Percentiles rank a stretch among this genome's conserved stretches.
phyloP scores from a whole-genome alignment of 495 filamentous ascomycete species.

The Penicillium arizonense region DNA sequence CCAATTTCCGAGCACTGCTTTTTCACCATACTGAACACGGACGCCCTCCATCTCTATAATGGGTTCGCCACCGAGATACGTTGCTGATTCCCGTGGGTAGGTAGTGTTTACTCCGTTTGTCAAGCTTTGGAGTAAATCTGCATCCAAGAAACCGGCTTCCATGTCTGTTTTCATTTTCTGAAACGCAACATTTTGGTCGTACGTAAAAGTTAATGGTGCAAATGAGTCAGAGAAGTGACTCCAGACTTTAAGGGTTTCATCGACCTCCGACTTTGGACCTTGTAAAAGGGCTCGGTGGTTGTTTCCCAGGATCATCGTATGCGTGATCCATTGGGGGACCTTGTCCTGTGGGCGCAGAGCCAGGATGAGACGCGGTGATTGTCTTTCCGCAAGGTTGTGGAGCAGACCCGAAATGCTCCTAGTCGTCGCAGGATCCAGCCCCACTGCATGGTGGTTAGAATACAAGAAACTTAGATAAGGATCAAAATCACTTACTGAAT shows the following conservation, averaged over 20 bases:
- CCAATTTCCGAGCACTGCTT: constrained; percentile 77
- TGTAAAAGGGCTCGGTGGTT: constrained; percentile 53
- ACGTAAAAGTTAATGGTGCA: neutral
- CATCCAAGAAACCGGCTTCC: constrained; percentile 28
- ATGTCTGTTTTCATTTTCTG: constrained; percentile 11
- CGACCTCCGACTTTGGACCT: constrained; percentile 17
- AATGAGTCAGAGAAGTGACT: neutral
- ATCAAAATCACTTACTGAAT: constrained; percentile 60
- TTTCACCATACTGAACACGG: constrained; percentile 73
- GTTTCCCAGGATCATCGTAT: constrained; percentile 66
- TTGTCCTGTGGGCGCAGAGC: constrained; percentile 80
- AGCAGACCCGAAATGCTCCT: constrained; percentile 67
- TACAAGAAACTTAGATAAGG: neutral
- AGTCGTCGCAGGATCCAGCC: constrained; percentile 80
- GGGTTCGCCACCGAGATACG: constrained; percentile 49
- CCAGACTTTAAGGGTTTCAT: constrained; percentile 29
- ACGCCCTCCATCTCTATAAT: constrained; percentile 86
- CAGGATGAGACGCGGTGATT: constrained; percentile 69
- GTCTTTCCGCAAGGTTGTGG: constrained; percentile 57
- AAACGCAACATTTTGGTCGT: constrained; percentile 5
- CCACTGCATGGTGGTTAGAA: constrained; percentile 51
- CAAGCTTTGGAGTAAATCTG: constrained; percentile 32
- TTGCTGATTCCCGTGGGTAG: neutral
- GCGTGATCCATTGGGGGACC: constrained; percentile 86
- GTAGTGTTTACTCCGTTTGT: neutral